Evolutionary conservation across 2,329 filamentous ascomycete genomes (phyloP).

Genomic region (Venturia aucupariae): DNA sequence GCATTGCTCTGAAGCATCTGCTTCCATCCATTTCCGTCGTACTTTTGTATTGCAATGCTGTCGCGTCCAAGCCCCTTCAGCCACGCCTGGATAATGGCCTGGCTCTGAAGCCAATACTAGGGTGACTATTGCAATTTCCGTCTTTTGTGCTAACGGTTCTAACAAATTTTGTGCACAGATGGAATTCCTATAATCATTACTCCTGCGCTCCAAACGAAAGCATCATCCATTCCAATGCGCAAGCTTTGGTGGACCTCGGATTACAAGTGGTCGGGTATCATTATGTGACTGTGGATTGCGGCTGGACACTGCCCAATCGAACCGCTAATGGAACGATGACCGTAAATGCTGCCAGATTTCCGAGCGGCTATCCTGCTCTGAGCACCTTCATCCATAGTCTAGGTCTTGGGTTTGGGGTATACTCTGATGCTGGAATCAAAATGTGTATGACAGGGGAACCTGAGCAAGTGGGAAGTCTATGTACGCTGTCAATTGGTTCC

Average conservation of each 20-base stretch:
- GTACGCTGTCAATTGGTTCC: constrained; percentile 16
- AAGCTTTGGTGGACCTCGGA: constrained; percentile 35
- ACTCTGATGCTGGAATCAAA: constrained; percentile 35
- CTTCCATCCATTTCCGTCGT: not conserved
- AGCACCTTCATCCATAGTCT: constrained; percentile 32
- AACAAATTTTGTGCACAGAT: not conserved
- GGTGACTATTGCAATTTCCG: not conserved
- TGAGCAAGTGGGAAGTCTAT: constrained; percentile 17
- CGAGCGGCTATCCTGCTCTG: not conserved
- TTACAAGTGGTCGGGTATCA: constrained; percentile 40
- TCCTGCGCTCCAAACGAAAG: not conserved
- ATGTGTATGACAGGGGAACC: not conserved
- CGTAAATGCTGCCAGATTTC: constrained; percentile 23
- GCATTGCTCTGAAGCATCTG: not conserved
- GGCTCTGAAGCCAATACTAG: not conserved
- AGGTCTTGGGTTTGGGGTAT: constrained; percentile 45
- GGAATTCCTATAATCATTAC: not conserved
- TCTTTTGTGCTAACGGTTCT: not conserved
- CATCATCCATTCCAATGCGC: not conserved
- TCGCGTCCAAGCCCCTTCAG: not conserved
- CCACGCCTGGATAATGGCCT: not conserved
- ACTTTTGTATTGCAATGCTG: not conserved
- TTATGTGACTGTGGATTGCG: constrained; percentile 45
- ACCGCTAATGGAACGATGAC: constrained; percentile 35
- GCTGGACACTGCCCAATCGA: constrained; percentile 37